Evolutionary conservation across 306 rosid genomes (phyloP), one percentile per base, ranked within the genome.

Genomic region (Erythrophleum fordii): DNA sequence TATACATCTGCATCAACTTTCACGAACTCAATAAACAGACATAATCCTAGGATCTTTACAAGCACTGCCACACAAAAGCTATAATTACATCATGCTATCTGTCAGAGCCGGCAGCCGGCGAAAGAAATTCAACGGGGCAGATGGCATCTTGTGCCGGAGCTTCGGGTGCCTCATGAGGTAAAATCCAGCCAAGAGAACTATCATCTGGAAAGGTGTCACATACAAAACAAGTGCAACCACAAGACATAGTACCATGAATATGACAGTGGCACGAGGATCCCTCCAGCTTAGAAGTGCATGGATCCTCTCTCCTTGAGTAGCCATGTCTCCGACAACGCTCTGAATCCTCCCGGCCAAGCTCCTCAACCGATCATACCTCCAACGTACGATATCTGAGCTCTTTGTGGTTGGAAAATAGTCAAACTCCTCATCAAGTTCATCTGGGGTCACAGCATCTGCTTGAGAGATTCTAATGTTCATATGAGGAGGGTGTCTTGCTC

Each of bases 141-240:
- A 42, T 4, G 99, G 99, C 74, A 76, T 86, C 86, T 83, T 91
- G 42, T 83, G 87, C 84, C 99, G 77, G 34, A 95, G 81, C 82
- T 80, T 90, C 1, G 99, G 99, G 69, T 95, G 99, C 89, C 99
- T 93, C 97, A 95, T 87, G 26, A 88, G 16, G 78, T 93, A 95
- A 82, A 93, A 72, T 37, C 97, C 99, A 17, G 68, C 73, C 0
- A 81, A 17, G 65, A 95, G 89, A 35, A 83, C 73, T 35, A 93
- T 1, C 70, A 95, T 34, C 84, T 85, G 89, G 28, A 89, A 84
- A 2, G 97, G 98, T 42, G 83, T 89, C 51, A 90, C 91, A 61
- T 95, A 95, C 69, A 95, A 65, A 42, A 87, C 89, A 10, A 89
- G 2, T 3, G 99, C 89, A 61, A 85, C 83, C 25, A 84, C 70